Evolutionary conservation across 176 grass and related monocot species (phyloP).

Genomic region (Chloris gayana): DNA sequence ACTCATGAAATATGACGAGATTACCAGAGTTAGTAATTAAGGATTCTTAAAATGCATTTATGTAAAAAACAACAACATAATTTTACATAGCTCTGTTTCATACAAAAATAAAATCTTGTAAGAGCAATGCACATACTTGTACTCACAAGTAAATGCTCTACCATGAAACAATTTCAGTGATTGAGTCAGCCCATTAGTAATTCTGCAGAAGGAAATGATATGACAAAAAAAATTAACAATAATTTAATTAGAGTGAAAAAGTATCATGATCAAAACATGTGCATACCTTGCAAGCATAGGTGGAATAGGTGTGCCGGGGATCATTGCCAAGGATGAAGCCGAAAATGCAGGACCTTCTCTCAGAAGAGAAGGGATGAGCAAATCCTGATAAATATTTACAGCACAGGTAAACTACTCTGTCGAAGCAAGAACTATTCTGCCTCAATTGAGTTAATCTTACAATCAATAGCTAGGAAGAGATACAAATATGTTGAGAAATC

Average conservation of each 20-base stretch:
- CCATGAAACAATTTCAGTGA: slow-evolving; percentile 74
- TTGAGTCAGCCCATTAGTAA: slow-evolving; percentile 80
- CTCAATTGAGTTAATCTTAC: slow-evolving; percentile 23
- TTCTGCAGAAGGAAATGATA: slow-evolving; percentile 55
- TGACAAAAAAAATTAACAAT: slow-evolving; percentile 17
- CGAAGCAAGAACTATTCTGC: slow-evolving; percentile 32
- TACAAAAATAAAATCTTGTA: background rate
- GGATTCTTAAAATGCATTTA: slow-evolving; percentile 14
- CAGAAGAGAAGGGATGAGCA: slow-evolving; percentile 85
- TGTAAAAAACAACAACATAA: slow-evolving; percentile 14
- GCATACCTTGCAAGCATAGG: slow-evolving; percentile 91
- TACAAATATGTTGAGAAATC: no score
- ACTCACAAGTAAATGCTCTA: slow-evolving; percentile 95
- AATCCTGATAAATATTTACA: slow-evolving; percentile 64
- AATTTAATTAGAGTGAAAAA: slow-evolving; percentile 19
- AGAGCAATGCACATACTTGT: slow-evolving; percentile 79
- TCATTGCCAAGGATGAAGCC: slow-evolving; percentile 66
- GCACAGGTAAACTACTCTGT: slow-evolving; percentile 22
- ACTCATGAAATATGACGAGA: slow-evolving; percentile 3
- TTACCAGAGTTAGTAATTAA: background rate
- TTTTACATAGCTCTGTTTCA: slow-evolving; percentile 25
- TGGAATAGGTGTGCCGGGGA: slow-evolving; percentile 89
- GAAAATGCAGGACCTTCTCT: slow-evolving; percentile 77
- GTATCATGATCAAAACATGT: slow-evolving; percentile 10
- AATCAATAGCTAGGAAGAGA: slow-evolving; percentile 21